Evolutionary conservation across 2,329 filamentous ascomycete genomes (phyloP).

Genomic region (Immersiporthe knoxdaviesiana): DNA sequence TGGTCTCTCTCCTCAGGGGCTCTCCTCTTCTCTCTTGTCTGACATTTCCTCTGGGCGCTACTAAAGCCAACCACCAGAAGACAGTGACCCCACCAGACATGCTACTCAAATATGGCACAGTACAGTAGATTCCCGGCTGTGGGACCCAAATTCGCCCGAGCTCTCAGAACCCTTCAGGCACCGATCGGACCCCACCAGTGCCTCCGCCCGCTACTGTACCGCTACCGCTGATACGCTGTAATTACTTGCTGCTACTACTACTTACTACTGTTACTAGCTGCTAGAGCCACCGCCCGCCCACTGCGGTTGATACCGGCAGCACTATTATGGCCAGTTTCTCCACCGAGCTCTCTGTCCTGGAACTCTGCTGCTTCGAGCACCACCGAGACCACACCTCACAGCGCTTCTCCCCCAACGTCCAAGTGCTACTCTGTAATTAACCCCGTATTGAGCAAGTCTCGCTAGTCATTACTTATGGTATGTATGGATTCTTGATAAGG

Average conservation of each 20-base stretch:
- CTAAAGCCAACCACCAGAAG: not conserved
- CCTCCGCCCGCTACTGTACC: too few species aligned
- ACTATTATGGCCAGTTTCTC: not conserved
- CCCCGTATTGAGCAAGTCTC: not conserved
- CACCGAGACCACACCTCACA: not conserved
- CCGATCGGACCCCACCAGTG: not conserved
- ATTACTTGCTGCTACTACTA: not conserved
- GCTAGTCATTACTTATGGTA: too few species aligned
- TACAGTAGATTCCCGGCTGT: not conserved
- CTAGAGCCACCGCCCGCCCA: not conserved
- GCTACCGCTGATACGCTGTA: not conserved
- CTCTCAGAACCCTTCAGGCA: not conserved
- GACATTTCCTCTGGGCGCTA: not conserved
- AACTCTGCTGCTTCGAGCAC: not conserved
- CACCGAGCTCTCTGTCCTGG: not conserved
- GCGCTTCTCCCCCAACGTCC: too few species aligned
- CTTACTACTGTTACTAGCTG: too few species aligned
- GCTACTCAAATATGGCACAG: not conserved
- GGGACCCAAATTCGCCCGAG: not conserved
- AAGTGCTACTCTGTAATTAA: not conserved
- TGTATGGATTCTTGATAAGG: too few species aligned
- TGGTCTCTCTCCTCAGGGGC: not conserved
- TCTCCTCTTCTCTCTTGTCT: not conserved
- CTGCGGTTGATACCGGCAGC: not conserved
- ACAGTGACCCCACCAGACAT: not conserved